Evolutionary conservation across 2,329 filamentous ascomycete genomes (phyloP).

Genomic region (Thermoascus crustaceus): DNA sequence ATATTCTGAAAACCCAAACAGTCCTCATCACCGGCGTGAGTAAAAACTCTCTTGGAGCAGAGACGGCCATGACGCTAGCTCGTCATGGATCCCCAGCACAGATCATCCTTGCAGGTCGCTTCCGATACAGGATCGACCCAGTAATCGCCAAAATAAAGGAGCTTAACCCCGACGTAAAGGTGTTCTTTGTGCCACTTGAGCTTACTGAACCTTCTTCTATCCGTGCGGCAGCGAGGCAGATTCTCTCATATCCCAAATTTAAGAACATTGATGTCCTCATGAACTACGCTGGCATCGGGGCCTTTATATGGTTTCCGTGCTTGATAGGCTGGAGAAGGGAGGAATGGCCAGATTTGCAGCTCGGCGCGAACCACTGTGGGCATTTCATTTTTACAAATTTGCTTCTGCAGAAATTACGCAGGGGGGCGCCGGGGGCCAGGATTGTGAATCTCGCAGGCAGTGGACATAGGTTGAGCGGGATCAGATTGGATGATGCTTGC

Average conservation of each 20-base stretch:
- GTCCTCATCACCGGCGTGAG: conserved; percentile 15
- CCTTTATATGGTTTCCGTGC: conserved; percentile 7
- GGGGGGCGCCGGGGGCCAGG: conserved; percentile 5
- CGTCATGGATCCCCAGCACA: conserved; percentile 9
- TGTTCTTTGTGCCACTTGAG: conserved; percentile 12
- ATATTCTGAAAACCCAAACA: not conserved
- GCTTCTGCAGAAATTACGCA: conserved; percentile 12
- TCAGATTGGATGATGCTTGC: not conserved
- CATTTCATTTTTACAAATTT: conserved; percentile 10
- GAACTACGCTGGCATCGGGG: conserved; percentile 18
- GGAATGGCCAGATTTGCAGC: not conserved
- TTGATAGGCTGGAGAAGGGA: conserved; percentile 14
- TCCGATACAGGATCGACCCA: conserved; percentile 10
- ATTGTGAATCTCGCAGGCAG: conserved; percentile 35
- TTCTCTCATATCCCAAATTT: conserved; percentile 3
- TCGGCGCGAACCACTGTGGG: not conserved
- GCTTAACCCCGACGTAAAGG: conserved; percentile 9
- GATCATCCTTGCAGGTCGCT: conserved; percentile 14
- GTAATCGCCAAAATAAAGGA: conserved; percentile 12
- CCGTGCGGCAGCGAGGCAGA: conserved; percentile 11
- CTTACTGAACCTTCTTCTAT: conserved; percentile 13
- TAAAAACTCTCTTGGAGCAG: conserved; percentile 11
- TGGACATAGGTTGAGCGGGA: conserved; percentile 18
- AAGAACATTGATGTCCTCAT: conserved; percentile 16
- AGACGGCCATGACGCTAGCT: conserved; percentile 12